Evolutionary conservation across 495 filamentous ascomycete genomes (phyloP).

Genomic region (Pseudevernia furfuracea): DNA sequence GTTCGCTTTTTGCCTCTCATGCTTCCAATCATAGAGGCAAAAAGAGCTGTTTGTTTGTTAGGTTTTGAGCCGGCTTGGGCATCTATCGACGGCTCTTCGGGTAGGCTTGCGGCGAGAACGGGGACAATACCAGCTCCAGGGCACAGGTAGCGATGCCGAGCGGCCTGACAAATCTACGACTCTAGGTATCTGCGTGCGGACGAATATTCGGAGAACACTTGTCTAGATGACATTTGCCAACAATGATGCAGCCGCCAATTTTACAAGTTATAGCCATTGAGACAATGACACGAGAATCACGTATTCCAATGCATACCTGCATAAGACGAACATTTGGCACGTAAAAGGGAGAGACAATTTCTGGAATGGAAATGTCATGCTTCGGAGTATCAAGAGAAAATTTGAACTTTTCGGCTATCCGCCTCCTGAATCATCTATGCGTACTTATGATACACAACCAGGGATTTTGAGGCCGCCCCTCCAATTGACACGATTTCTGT

Average conservation of each 20-base stretch:
- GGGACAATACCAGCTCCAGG: not conserved
- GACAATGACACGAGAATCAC: not conserved
- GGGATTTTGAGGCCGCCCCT: not conserved
- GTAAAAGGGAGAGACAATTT: not conserved
- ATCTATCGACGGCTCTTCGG: conserved; percentile 3
- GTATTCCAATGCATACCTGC: too few species aligned
- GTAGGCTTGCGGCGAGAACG: conserved; percentile 8
- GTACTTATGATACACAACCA: not conserved
- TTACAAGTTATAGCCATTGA: not conserved
- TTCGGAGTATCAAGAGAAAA: not conserved
- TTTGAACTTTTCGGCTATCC: not conserved
- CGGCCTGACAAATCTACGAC: conserved; percentile 8
- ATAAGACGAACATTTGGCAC: not conserved
- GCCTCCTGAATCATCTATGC: not conserved
- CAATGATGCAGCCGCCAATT: not conserved
- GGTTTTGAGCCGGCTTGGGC: not conserved
- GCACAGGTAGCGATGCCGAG: not conserved
- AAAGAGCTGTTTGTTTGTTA: not conserved
- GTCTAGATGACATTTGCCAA: not conserved
- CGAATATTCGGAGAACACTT: too few species aligned
- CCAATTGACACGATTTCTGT: not conserved
- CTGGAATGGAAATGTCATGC: not conserved
- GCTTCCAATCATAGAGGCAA: not conserved
- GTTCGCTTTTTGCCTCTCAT: not conserved
- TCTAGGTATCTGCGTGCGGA: not conserved